These are phyloP conservation scores for Ilex aquifolium DNA, from an alignment of 257 asterid species.

Conservation along the genomic window DNA sequence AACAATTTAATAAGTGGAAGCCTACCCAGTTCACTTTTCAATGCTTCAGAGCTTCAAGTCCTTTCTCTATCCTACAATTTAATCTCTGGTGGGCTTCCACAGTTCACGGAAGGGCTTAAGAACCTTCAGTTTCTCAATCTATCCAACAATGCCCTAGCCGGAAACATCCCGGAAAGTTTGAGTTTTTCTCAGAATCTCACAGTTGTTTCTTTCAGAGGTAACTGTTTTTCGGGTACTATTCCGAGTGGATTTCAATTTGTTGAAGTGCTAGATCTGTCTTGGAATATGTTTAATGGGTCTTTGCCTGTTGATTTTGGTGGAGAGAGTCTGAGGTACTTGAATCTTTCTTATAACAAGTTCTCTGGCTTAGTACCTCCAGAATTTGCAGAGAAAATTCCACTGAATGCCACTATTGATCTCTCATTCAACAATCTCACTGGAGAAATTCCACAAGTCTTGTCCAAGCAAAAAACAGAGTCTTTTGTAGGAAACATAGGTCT, in stretches of 20 bases:
- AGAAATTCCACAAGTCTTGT: conserved; percentile 55
- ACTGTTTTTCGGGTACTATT: conserved; percentile 46
- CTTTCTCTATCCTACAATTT: conserved; percentile 48
- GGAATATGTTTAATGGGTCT: conserved; percentile 57
- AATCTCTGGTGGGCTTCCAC: conserved; percentile 47
- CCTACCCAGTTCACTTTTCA: conserved; percentile 56
- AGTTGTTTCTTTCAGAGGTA: conserved; percentile 52
- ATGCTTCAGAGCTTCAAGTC: conserved; percentile 46
- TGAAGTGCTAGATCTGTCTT: conserved; percentile 58
- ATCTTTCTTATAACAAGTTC: conserved; percentile 71
- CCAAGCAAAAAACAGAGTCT: conserved; percentile 59
- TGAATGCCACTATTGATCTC: conserved; percentile 54
- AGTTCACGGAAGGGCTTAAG: conserved; percentile 10
- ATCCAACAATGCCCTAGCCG: conserved; percentile 52
- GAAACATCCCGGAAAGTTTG: conserved; percentile 44
- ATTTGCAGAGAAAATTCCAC: conserved; percentile 57
- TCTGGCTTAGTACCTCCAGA: conserved; percentile 48
- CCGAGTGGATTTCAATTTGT: conserved; percentile 39
- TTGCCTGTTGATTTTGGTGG: conserved; percentile 71
- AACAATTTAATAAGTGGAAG: conserved; percentile 65
- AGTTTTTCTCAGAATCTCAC: conserved; percentile 29
- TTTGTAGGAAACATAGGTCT: conserved; percentile 61
- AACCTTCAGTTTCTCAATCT: conserved; percentile 43
- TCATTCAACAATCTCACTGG: conserved; percentile 83
- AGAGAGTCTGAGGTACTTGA: conserved; percentile 47